Evolutionary conservation across 2,329 filamentous ascomycete genomes (phyloP).

Genomic region (Colletotrichum acutatum): DNA sequence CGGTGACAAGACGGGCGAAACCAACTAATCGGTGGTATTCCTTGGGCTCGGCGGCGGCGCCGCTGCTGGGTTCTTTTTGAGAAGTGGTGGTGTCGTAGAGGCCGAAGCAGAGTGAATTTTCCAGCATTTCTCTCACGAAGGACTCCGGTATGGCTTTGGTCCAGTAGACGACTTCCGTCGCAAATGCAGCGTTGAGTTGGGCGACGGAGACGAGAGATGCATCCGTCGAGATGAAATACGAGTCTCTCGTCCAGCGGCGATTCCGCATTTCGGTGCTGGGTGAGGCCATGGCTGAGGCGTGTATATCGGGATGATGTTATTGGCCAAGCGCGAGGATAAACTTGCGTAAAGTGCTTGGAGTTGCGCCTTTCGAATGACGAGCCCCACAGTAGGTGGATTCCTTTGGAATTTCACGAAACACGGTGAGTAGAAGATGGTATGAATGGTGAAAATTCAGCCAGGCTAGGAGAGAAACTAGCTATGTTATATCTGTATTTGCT

Average conservation of each 20-base stretch:
- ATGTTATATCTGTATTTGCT: neutral
- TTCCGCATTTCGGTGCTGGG: neutral
- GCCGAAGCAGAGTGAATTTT: slow-evolving; percentile 69
- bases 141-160: slow-evolving; percentile 61
- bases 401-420: too few relatives aligned
- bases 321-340: neutral
- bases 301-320: neutral
- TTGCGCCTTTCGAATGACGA: too few relatives aligned
- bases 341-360: too few relatives aligned
- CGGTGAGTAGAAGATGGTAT: too few relatives aligned
- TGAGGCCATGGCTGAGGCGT: neutral
- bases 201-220: slow-evolving; percentile 62
- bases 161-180: slow-evolving; percentile 70
- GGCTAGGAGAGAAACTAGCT: neutral
- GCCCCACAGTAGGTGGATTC: too few relatives aligned
- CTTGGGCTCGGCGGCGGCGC: neutral
- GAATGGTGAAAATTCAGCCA: neutral
- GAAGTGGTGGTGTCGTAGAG: slow-evolving; percentile 53
- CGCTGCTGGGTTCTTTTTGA: neutral
- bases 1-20: slow-evolving; percentile 73
- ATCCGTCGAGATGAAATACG: slow-evolving; percentile 71
- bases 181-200: slow-evolving; percentile 66
- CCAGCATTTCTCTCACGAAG: slow-evolving; percentile 61
- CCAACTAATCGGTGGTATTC: slow-evolving; percentile 54
- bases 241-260: slow-evolving; percentile 57